Evolutionary conservation across 176 grass and related monocot species (phyloP), one percentile per base, ranked within the genome.

Genomic region (Metroxylon sagu): DNA sequence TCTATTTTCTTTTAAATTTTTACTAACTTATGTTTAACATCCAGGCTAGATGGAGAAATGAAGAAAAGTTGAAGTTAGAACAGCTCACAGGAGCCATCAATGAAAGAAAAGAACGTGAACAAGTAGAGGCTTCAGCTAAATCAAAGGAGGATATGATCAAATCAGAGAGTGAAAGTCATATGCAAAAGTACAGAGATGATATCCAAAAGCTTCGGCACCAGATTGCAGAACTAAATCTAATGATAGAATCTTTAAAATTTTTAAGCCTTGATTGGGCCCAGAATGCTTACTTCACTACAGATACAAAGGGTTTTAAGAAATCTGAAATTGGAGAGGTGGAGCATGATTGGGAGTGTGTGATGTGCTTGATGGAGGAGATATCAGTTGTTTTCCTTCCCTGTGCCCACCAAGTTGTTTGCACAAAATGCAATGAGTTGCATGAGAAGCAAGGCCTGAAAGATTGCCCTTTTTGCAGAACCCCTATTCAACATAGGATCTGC

Each of bases 361-460:
- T 71, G 68, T 71, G 68, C 68, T 60, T 71, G 68, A 17, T 43
- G 1, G 68, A 71, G 68, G 68, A 71, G 48, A 59, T 27, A 16
- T 71, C 68, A 59, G 25, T 71, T 60, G 55, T 71, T 29, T 71
- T 71, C 55, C 68, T 71, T 50, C 68, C 68, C 54, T 71, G 68
- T 23, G 25, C 68, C 54, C 68, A 71, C 48, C 68, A 52, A 60
- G 48, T 71, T 60, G 21, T 71, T 71, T 71, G 68, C 50, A 25
- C 54, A 58, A 71, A 71, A 60, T 71, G 68, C 68, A 71, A 71
- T 28, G 68, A 60, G 14, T n/a, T 58, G 39, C 55, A 60, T 60
- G 16, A 59, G 48, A 59, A 71, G 56, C 19, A 52, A 25, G 56
- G 39, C 25, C 25, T 68, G 66, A 59, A 17, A 23, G 68, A 60